phyloP scores from a whole-genome alignment of 306 rosid genomes.

The Urtica urens region DNA sequence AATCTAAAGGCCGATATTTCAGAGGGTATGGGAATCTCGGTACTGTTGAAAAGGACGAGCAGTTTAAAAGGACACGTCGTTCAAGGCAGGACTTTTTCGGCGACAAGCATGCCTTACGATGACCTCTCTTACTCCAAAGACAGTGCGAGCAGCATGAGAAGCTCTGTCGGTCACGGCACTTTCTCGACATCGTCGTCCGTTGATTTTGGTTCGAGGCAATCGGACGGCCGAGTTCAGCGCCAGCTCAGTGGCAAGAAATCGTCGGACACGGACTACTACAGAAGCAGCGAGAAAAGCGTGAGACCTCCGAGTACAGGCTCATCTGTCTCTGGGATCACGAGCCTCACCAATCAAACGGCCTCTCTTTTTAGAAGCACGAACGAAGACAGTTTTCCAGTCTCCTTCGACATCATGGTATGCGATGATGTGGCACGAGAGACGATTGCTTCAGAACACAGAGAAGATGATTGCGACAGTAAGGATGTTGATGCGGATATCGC shows the following conservation, averaged over 20 bases:
- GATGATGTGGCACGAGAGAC: slow-evolving; percentile 22
- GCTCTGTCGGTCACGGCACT: slow-evolving; percentile 56
- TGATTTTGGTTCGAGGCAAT: slow-evolving; percentile 51
- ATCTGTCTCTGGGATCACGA: slow-evolving; percentile 30
- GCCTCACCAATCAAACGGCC: slow-evolving; percentile 26
- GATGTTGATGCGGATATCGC: slow-evolving; percentile 24
- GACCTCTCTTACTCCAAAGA: slow-evolving; percentile 50
- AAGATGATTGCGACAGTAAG: too few species aligned
- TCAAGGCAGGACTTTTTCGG: slow-evolving; percentile 57
- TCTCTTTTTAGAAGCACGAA: slow-evolving; percentile 24
- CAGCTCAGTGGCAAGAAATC: slow-evolving; percentile 49
- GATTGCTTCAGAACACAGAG: slow-evolving; percentile 27
- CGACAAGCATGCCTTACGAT: slow-evolving; percentile 45
- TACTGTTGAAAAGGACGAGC: slow-evolving; percentile 66
- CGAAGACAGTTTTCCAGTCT: slow-evolving; percentile 28
- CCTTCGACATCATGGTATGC: slow-evolving; percentile 23
- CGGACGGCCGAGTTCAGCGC: slow-evolving; percentile 43
- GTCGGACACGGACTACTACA: slow-evolving; percentile 29
- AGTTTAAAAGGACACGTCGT: slow-evolving; percentile 62
- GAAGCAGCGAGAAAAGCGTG: slow-evolving; percentile 30
- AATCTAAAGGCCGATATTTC: slow-evolving; percentile 34
- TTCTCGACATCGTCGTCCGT: slow-evolving; percentile 63
- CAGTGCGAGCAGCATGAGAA: slow-evolving; percentile 50
- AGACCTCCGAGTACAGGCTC: slow-evolving; percentile 33
- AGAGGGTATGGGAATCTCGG: slow-evolving; percentile 79